Base-by-base conservation (phyloP, 2,329 filamentous ascomycete species). In the Chrysosporium keratinophilum region DNA sequence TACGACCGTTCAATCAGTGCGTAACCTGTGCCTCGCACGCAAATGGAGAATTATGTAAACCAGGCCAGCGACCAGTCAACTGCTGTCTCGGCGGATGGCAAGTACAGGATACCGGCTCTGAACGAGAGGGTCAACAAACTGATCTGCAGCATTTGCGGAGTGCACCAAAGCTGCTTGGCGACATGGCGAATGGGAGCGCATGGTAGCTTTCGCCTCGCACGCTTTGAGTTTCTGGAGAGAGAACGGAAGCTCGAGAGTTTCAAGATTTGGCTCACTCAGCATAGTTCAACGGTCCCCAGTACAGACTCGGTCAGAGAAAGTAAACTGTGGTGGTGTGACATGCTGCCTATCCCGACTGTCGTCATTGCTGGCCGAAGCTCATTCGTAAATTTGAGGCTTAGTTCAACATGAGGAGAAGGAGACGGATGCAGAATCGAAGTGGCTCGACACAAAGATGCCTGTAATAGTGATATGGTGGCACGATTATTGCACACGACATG, bases 321-420 rank as follows among this genome's bases (percentile, higher is more conserved):
- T 17, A 12, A n/a, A n/a, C 11, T 37, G 35, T 37, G 23, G 31
- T 35, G 44, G 44, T 35, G 44, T 35, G 44, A 46, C 44, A 35
- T 46, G 28, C 3, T 28, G 31, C 4, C n/a, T n/a, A 15, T 28
- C 19, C 17, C 12, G 19, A 9, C 2, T 14, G 43, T 33, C 23
- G n/a, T 37, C 33, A 37, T 39, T 23, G 45, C 19, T 48, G 45
- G 45, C 33, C 17, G 45, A 37, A 17, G 45, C 45, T 37, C 45
- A 48, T 48, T 48, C 45, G 45, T 20, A 14, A 48, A 48, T 48
- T 48, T 39, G 34, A 39, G 33, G 45, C 45, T n/a, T 7, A 48
- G 44, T 15, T 9, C 15, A 23, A 31, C 9, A 14, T 35, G 28
- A 28, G 17, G 20, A 20, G 39, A 41, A 41, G 39, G 39, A 41